Base-by-base conservation (phyloP, 352 stramenopile species). In the Chloridella minuta region DNA sequence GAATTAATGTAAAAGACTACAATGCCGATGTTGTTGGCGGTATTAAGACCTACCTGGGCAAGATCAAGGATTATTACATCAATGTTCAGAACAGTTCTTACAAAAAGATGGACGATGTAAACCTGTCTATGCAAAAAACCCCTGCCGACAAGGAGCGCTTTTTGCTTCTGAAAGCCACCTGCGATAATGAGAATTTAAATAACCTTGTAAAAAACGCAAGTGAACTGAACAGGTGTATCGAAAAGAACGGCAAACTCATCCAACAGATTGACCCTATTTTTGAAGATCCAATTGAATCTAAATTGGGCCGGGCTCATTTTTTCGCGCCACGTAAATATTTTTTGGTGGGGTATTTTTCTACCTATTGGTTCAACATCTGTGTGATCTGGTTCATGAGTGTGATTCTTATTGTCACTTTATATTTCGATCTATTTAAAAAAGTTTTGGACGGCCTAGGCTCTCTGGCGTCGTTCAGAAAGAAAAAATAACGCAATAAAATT, bases 391-490 rank as follows among this genome's bases (percentile, higher is more conserved):
- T n/a, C 40, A 66, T 66, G 40, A 66, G 40, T 66, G 40, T 66
- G 40, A 66, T 66, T n/a, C n/a, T 66, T 10, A 66, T 66, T 18
- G n/a, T 66, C n/a, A 66, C 40, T 66, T n/a, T 66, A 18, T 66
- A 66, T n/a, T 66, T 66, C n/a, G 40, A 66, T 66, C 10, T 66
- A 66, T 66, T 66, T 66, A 66, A 66, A 66, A 66, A 66, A n/a
- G 40, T 66, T 10, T 66, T 66, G 40, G 40, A 66, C n/a, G n/a
- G 40, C n/a, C n/a, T 66, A 66, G 40, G n/a, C 10, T 10, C 40
- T 66, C n/a, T 66, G n/a, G 10, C n/a, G 10, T 66, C 40, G 40
- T 10, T 66, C 10, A 18, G 10, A 18, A 66, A 66, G n/a, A 66
- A 66, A n/a, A 66, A 66, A n/a, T n/a, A n/a, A n/a, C n/a, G n/a